Evolutionary conservation across 176 grass and related monocot species (phyloP), one percentile per base, ranked within the genome.

Genomic region (Pontederia paniculata): DNA sequence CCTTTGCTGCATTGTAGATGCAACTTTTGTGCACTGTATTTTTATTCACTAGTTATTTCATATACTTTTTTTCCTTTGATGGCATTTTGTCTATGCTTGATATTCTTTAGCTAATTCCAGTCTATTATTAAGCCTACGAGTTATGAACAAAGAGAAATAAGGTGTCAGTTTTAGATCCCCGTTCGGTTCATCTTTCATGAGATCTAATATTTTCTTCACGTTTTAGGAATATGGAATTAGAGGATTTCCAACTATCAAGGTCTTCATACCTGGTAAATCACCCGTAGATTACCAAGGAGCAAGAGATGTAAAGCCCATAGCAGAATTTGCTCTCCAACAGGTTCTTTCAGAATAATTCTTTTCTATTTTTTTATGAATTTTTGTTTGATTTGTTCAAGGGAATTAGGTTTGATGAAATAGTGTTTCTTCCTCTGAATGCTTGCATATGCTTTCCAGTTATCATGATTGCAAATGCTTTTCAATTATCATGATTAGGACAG

Each of bases 211-310:
- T 50, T 37, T 45, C 54, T 9, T 46, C 7, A 8, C 62, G 63
- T 55, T 45, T 74, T 50, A 99, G 94, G 87, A 99, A 77, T 88
- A 93, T 85, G 94, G 94, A 65, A 93, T 99, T 60, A 71, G 6
- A 52, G 94, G 83, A 62, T 99, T 88, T 70, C 94, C 94, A 73
- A 88, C 94, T 59, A 93, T 99, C 57, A 99, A 99, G 69, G 83
- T 80, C 3, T 99, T 99, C 74, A 54, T 57, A 70, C 94, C 94
- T 78, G 94, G 94, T 17, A 99, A 99, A 71, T 78, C 78, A 47
- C 80, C 94, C 77, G 63, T 93, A 21, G 94, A 99, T 80, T 99
- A 99, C 88, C 66, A 88, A 77, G 94, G 94, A 60, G 94, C 67
- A 65, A 86, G 83, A 70, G 94, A 99, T 67, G 87, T 81, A 61